A percentile compares a stretch with the other conserved stretches of the same genome.
Conservation (phyloP, 768 basidiomycete genomes). For the Myochromella boudieri region DNA sequence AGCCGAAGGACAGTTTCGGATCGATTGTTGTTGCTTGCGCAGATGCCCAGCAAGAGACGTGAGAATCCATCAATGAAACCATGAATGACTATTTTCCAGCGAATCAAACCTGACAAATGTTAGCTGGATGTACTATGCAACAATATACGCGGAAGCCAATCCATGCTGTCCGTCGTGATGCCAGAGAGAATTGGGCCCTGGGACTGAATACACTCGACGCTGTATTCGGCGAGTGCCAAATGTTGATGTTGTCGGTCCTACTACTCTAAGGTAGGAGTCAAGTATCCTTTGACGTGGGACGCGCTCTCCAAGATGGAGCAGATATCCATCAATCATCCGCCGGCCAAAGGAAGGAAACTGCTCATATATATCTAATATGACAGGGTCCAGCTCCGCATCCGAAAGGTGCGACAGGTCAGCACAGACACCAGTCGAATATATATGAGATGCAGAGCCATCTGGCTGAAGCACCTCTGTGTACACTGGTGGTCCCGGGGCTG, state of each 20-base stretch:
- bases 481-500: constrained; percentile 15
- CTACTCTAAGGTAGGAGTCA: constrained; percentile 20
- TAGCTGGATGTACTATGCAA: background rate
- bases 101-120: constrained; percentile 25
- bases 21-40: constrained; percentile 39
- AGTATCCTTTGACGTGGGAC: constrained; percentile 20
- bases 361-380: no score
- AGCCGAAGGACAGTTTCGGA: constrained; percentile 36
- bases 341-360: no score
- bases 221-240: constrained; percentile 19
- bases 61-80: no score
- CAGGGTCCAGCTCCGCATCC: no score
- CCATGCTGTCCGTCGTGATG: constrained; percentile 34
- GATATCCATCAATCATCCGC: no score
- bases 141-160: constrained; percentile 11
- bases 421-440: constrained; percentile 9
- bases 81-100: constrained; percentile 31
- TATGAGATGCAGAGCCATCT: constrained; percentile 6
- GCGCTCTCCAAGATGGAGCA: constrained; percentile 21
- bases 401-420: constrained; percentile 4
- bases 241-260: constrained; percentile 15
- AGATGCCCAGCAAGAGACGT: constrained; percentile 30
- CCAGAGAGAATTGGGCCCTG: constrained; percentile 29
- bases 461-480: constrained; percentile 11
- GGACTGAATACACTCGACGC: constrained; percentile 21